phyloP scores from a whole-genome alignment of 306 rosid species.

The Cicer chorassanicum region DNA sequence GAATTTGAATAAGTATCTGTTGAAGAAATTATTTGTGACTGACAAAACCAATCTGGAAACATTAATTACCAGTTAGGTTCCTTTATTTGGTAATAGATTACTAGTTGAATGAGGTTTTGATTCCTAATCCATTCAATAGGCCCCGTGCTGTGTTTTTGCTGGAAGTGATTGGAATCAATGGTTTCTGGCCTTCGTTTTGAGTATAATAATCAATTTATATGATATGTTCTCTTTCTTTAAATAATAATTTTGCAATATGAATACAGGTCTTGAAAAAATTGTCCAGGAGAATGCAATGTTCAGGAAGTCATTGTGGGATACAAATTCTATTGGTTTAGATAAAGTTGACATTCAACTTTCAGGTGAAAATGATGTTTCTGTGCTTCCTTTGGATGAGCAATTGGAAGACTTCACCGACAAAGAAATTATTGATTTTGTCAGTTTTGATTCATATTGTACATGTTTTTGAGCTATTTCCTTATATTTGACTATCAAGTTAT shows the following conservation, averaged over 20 bases:
- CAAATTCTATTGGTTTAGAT: slow-evolving; percentile 53
- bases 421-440: slow-evolving; percentile 73
- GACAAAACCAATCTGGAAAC: too few relatives aligned
- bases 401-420: slow-evolving; percentile 56
- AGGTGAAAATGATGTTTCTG: slow-evolving; percentile 72
- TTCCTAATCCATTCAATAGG: too few relatives aligned
- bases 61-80: too few relatives aligned
- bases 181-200: too few relatives aligned
- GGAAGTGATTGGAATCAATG: too few relatives aligned
- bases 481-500: slow-evolving; percentile 25
- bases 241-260: slow-evolving; percentile 29
- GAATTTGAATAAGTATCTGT: too few relatives aligned
- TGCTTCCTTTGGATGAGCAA: slow-evolving; percentile 75
- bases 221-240: slow-evolving; percentile 11
- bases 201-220: slow-evolving; percentile 26
- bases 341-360: slow-evolving; percentile 73
- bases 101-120: too few relatives aligned
- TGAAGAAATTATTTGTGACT: too few relatives aligned
- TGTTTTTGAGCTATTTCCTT: slow-evolving; percentile 12
- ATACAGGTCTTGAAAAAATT: slow-evolving; percentile 60
- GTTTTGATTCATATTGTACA: slow-evolving; percentile 48
- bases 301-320: slow-evolving; percentile 53
- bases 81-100: too few relatives aligned
- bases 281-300: slow-evolving; percentile 56
- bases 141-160: too few relatives aligned